phyloP scores from a whole-genome alignment of 2,329 filamentous ascomycete genomes.

The Fusarium goolgardi region DNA sequence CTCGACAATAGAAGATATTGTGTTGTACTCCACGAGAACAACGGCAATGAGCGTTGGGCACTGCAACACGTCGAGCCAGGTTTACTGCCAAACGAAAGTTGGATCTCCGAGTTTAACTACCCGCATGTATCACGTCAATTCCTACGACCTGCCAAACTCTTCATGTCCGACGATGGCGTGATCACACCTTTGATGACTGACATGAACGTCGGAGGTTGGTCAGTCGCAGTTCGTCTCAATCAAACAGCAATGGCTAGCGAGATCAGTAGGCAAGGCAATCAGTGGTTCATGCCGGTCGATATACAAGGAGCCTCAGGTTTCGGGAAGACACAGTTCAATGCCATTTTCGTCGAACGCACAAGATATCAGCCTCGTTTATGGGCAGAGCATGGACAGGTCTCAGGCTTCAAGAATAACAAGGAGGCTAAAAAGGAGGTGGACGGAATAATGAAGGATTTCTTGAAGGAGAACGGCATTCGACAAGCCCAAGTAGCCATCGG shows the following conservation, averaged over 20 bases:
- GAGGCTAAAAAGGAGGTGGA: constrained; percentile 7
- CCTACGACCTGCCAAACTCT: constrained; percentile 26
- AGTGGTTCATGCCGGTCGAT: constrained; percentile 18
- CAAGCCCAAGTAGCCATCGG: constrained; percentile 35
- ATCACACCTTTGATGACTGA: constrained; percentile 36
- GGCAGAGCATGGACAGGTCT: constrained; percentile 3
- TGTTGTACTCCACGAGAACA: constrained; percentile 31
- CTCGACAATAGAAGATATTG: constrained; percentile 28
- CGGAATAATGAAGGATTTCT: constrained; percentile 17
- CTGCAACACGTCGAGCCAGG: background rate
- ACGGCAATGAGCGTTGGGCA: constrained; percentile 26
- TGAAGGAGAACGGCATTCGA: constrained; percentile 32
- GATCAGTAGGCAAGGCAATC: background rate
- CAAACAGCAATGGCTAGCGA: background rate
- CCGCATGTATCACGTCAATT: constrained; percentile 22
- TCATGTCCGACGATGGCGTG: constrained; percentile 32
- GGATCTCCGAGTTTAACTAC: background rate
- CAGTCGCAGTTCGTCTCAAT: constrained; percentile 8
- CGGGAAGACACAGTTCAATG: constrained; percentile 17
- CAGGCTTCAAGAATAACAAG: background rate
- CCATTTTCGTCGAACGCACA: constrained; percentile 23
- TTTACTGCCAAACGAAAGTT: background rate
- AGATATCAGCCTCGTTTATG: constrained; percentile 15
- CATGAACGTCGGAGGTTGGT: constrained; percentile 25
- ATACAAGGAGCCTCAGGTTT: constrained; percentile 27